Evolutionary conservation across 495 filamentous ascomycete species (phyloP).

Genomic region (Astrothelium subdiscretum): DNA sequence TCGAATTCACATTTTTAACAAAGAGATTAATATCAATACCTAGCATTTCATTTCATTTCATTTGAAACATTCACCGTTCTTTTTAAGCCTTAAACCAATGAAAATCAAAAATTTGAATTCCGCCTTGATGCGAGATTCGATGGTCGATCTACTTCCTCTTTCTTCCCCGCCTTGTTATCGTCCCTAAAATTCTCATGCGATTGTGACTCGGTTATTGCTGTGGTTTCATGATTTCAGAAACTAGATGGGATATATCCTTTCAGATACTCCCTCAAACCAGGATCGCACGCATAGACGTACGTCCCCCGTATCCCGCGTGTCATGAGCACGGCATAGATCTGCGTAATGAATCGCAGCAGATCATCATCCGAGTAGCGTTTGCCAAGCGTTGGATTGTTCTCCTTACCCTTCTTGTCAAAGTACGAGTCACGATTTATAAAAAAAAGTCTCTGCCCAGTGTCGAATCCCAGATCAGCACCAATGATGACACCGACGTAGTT

Average conservation of each 20-base stretch:
- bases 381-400: constrained; percentile 8
- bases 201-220: background rate
- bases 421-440: constrained; percentile 10
- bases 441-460: constrained; percentile 4
- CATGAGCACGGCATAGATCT: constrained; percentile 13
- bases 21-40: no score
- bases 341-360: constrained; percentile 11
- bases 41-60: no score
- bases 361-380: constrained; percentile 11
- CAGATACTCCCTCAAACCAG: constrained; percentile 10
- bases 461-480: constrained; percentile 10
- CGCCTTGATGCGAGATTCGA: no score
- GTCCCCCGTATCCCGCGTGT: constrained; percentile 12
- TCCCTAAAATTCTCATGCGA: background rate
- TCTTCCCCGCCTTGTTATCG: background rate
- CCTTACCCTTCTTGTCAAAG: constrained; percentile 14
- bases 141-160: constrained; percentile 28
- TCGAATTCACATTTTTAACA: no score
- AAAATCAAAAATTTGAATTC: no score
- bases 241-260: constrained; percentile 8
- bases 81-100: no score
- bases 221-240: constrained; percentile 4
- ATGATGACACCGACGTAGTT: constrained; percentile 15
- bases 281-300: constrained; percentile 12
- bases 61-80: no score